Conservation (phyloP, 2,329 filamentous ascomycete genomes). For the Myriosclerotinia scirpicola region DNA sequence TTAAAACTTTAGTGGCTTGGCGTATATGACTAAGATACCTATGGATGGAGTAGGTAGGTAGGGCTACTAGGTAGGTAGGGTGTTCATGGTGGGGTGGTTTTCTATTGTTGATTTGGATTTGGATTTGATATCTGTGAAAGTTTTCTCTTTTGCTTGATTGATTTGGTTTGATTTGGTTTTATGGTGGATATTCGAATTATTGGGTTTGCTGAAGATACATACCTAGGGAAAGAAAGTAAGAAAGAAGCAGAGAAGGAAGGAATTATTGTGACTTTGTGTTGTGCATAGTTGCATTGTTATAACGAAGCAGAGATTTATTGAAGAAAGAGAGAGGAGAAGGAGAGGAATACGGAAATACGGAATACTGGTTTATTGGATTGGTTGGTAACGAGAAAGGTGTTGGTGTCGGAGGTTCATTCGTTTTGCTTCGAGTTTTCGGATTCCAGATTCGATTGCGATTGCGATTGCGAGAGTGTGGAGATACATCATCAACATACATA, state of each 20-base stretch:
- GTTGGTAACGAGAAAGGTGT: background rate
- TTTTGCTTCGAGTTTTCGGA: background rate
- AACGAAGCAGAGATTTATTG: background rate
- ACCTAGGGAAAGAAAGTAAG: too few relatives aligned
- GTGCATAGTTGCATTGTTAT: slow-evolving; percentile 20
- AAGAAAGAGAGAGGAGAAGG: background rate
- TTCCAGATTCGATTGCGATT: background rate
- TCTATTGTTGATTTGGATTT: background rate
- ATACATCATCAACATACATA: background rate
- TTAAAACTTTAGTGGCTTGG: slow-evolving; percentile 10
- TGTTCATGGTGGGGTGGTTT: background rate
- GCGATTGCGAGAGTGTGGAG: background rate
- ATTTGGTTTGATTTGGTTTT: background rate
- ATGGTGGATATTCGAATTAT: background rate
- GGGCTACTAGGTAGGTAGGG: too few relatives aligned
- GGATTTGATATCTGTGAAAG: background rate
- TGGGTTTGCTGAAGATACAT: background rate
- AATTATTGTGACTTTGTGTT: background rate
- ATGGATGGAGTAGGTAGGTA: background rate
- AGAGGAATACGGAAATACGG: too few relatives aligned
- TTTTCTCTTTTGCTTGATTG: background rate
- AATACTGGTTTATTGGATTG: background rate
- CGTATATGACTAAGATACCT: background rate
- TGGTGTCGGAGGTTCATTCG: background rate
- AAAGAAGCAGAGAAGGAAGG: background rate